Base-by-base conservation (phyloP, 23 red algal species). In the Pyropia yezoensis region DNA sequence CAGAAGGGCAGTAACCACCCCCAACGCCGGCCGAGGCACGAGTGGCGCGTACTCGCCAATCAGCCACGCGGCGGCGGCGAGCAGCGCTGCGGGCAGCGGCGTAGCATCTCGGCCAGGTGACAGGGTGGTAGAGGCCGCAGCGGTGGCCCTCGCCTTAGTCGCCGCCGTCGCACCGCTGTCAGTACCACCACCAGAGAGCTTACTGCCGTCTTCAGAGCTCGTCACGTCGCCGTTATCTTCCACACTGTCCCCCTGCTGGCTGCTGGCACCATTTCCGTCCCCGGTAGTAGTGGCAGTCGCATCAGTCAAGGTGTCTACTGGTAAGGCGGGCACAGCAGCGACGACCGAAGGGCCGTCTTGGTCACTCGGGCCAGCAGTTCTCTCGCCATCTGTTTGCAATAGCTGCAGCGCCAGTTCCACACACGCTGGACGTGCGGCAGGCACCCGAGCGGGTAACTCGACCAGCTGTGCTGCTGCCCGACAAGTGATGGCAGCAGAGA, bases 361-460 rank as follows among this genome's bases (percentile, higher is more conserved):
- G 17, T 15, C 14, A 2, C 50, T 39, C 63, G 51, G 1, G 24
- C 11, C 57, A 7, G 24, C 24, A 8, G 24, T 14, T 6, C 27
- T 61, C 7, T 29, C 11, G 24, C 57, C 11, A 14, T 14, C 54
- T 54, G 67, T 14, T 26, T 54, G 25, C n/a, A 87, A 52, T 23
- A 87, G 18, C 2, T 70, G 60, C 18, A 76, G 63, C 24, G 77
- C 77, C 15, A 91, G 25, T 17, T 73, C 61, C 0, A 91, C 59
- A 67, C 63, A 71, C 18, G 78, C 70, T 1, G 78, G 78, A 24
- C 87, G 75, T 54, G 73, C 54, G 2, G 87, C 78, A 65, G 79
- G 74, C n/a, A 91, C 87, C 29, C 87, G 68, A 9, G 79, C 79
- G 17, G 69, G 73, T 24, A 91, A 33, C 66, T 91, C 87, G 14